phyloP scores from a whole-genome alignment of 768 basidiomycete species.

The Fibroporia radiculosa region DNA sequence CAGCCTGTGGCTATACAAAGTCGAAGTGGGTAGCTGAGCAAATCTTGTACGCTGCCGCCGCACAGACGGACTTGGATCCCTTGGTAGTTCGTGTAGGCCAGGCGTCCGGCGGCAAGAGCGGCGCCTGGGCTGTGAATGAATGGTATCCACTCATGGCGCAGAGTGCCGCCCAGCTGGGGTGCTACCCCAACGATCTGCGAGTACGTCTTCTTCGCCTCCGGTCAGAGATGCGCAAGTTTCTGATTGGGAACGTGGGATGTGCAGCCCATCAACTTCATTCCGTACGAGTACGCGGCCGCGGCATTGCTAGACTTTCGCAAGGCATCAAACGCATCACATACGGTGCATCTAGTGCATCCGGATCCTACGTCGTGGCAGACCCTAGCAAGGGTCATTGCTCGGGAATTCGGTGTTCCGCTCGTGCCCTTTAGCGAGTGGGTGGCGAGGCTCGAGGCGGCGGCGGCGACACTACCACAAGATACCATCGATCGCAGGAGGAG shows the following conservation, averaged over 20 bases:
- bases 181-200: background rate
- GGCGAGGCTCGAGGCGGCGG: background rate
- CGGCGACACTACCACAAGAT: background rate
- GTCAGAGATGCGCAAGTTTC: too few relatives aligned
- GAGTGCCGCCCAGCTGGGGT: background rate
- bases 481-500: background rate
- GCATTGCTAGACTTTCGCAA: slow-evolving; percentile 24
- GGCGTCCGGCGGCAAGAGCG: slow-evolving; percentile 20
- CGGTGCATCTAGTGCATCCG: slow-evolving; percentile 34
- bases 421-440: slow-evolving; percentile 23
- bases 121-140: slow-evolving; percentile 26
- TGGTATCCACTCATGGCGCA: slow-evolving; percentile 25
- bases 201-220: background rate
- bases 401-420: slow-evolving; percentile 13
- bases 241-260: background rate
- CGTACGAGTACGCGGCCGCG: slow-evolving; percentile 30
- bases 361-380: slow-evolving; percentile 24
- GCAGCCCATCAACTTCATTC: slow-evolving; percentile 35
- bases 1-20: slow-evolving; percentile 23
- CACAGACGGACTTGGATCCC: slow-evolving; percentile 18
- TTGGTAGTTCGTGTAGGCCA: slow-evolving; percentile 29
- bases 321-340: slow-evolving; percentile 9
- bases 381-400: slow-evolving; percentile 8
- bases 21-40: slow-evolving; percentile 26
- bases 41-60: slow-evolving; percentile 19